Evolutionary conservation across 2,329 filamentous ascomycete genomes (phyloP), one percentile per base, ranked within the genome.

Genomic region (Aureobasidium vineae): DNA sequence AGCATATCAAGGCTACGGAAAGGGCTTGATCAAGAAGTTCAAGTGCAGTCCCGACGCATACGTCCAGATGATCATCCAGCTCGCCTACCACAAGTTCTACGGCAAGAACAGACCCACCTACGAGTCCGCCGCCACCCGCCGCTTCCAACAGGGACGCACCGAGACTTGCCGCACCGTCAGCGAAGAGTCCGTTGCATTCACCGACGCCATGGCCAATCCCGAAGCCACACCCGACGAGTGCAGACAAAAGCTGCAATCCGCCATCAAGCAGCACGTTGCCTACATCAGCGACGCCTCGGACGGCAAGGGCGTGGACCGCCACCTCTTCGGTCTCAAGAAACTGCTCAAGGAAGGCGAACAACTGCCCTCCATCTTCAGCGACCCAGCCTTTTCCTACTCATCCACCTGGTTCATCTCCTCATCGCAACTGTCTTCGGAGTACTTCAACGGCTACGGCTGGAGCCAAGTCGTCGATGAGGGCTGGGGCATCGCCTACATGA

Each of bases 361-460:
- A 70, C 69, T 96, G 2, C 95, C 95, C 0, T 84, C 86, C 23
- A 85, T 99, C 68, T 99, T 90, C 82, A 85, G 90, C 76, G 95
- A 99, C 76, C 91, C 93, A 0, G 90, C 93, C 3, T 98, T 85
- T 77, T 76, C 80, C 4, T 99, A 98, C 83, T 93, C 89, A 67
- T 83, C 85, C 74, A 92, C 89, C 16, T 99, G 95, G 95, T 97
- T 88, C 80, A 83, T 99, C 67, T 94, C 89, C 33, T 92, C 88
- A 33, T 92, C 88, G 68, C 96, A 99, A 82, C 82, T 99, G 77
- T 95, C 90, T 79, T 93, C 89, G 40, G 96, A 99, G 82, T 97
- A 91, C 83, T 99, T 98, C 81, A 99, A 99, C 77, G 95, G 96
- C 28, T 99, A 99, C 79, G 95, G 95, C 53, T 99, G 95, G 95